Base-by-base conservation (phyloP, 345 rosid genomes). In the Arabidopsis suecica region DNA sequence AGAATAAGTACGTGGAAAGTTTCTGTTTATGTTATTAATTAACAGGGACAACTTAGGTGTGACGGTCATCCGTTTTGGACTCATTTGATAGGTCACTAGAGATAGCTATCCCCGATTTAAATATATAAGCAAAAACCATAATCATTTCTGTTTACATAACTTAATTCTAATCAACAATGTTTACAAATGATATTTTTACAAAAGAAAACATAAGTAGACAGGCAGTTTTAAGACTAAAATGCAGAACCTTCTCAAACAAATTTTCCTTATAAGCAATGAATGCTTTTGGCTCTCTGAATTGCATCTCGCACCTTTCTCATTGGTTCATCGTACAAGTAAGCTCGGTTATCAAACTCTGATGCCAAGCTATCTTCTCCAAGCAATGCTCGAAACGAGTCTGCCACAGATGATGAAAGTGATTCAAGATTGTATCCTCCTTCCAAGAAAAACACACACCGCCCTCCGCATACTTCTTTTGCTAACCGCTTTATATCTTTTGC, bases 361-460 rank as follows among this genome's bases (percentile, higher is more conserved):
- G 98, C 96, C 81, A 81, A 76, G 38, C 97, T 94, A 22, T 80
- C 75, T 73, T 94, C 98, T 7, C 91, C 96, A 0, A 91, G 87
- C 69, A 94, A 86, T 32, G 97, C 97, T 3, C 91, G 84, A 76
- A 94, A 94, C 11, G 91, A 84, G 75, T 91, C 98, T 2, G 93
- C 86, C 38, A 91, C 96, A 0, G 98, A 91, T 59, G 89, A 71
- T 6, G 98, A 89, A 59, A 94, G 91, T 18, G 98, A 87, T 16
- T 87, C 79, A 51, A 91, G 97, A 79, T 94, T 94, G 87, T 91
- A 88, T 32, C 98, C 98, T 49, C 98, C 98, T 81, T 94, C 98
- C 80, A 89, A 77, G 88, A 89, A 94, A 73, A 91, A 94, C 48
- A 91, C 85, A 11, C 98, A 94, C 4, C 95, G 88, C 0, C 98